phyloP scores from a whole-genome alignment of 2,329 filamentous ascomycete genomes.

The Aspergillus tamarii region DNA sequence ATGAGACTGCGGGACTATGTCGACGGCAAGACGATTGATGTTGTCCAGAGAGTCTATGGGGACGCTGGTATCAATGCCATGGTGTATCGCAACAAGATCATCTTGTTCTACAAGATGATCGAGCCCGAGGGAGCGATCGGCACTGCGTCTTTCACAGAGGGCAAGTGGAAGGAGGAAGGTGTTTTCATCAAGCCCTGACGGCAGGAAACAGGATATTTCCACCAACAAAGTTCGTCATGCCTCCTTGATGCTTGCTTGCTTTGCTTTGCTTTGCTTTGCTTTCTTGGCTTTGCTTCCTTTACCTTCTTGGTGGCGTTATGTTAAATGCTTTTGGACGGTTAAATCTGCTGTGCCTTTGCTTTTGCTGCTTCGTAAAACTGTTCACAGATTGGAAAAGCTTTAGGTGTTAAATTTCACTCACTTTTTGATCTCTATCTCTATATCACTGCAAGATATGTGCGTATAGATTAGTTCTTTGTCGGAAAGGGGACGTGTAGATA shows the following conservation, averaged over 20 bases:
- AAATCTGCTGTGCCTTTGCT: neutral
- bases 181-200: neutral
- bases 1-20: neutral
- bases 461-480: neutral
- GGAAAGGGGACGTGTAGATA: neutral
- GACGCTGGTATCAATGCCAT: neutral
- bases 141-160: neutral
- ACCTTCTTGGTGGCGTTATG: neutral
- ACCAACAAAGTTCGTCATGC: neutral
- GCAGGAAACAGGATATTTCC: neutral
- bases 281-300: neutral
- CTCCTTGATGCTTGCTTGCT: neutral
- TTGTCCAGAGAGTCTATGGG: neutral
- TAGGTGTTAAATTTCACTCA: neutral
- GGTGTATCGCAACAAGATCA: neutral
- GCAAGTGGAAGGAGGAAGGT: slow-evolving; percentile 4
- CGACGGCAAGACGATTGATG: neutral
- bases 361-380: neutral
- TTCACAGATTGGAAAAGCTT: neutral
- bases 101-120: slow-evolving; percentile 3
- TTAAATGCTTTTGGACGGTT: neutral
- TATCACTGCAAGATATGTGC: neutral
- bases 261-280: neutral
- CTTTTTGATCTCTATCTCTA: neutral
- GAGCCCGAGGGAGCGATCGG: neutral